These are phyloP conservation scores for Fragaria nilgerrensis DNA, from an alignment of 306 rosid species.

Conservation along the genomic window DNA sequence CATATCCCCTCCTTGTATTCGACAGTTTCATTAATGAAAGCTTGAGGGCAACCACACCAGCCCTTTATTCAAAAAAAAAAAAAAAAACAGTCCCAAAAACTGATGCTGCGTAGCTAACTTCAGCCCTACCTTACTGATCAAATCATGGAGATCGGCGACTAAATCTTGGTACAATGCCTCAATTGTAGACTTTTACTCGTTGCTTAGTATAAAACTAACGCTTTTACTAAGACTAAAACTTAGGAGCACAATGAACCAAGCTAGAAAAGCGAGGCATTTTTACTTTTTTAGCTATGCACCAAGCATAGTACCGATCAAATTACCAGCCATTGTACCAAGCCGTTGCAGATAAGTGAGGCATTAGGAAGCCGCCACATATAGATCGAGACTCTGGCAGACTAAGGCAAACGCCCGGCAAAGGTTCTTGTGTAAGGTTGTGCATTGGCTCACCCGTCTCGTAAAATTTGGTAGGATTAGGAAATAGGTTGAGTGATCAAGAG, in stretches of 20 bases:
- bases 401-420: background rate
- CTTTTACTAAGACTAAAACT: background rate
- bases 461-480: background rate
- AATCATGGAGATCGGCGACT: background rate
- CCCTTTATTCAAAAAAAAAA: too few species aligned
- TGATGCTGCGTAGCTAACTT: background rate
- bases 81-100: background rate
- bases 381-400: background rate
- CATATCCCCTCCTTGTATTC: too few species aligned
- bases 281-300: background rate
- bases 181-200: background rate
- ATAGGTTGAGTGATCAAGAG: background rate
- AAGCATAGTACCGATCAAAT: background rate
- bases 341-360: background rate
- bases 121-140: background rate
- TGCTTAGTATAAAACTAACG: background rate
- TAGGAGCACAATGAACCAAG: background rate
- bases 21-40: too few species aligned
- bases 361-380: background rate
- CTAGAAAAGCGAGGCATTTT: background rate
- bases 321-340: background rate
- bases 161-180: background rate
- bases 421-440: background rate
- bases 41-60: too few species aligned
- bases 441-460: background rate